Evolutionary conservation across 768 basidiomycete species (phyloP).

Genomic region (Mycena galericulata): DNA sequence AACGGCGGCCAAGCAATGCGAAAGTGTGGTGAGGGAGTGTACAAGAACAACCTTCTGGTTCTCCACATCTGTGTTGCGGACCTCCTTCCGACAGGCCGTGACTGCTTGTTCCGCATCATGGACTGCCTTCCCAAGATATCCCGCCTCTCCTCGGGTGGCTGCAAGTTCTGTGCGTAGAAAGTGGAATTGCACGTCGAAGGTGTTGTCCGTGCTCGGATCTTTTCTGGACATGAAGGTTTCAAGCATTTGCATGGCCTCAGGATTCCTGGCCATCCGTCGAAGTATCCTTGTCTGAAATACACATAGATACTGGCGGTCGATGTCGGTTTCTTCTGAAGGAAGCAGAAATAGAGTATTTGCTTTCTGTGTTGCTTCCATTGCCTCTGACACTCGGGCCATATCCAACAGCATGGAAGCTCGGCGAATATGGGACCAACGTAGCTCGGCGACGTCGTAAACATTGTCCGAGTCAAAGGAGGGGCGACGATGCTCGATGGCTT

Average conservation of each 20-base stretch:
- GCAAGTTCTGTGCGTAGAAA: not conserved
- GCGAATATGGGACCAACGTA: not conserved
- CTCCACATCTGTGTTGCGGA: not conserved
- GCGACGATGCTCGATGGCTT: not conserved
- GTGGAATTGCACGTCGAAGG: not conserved
- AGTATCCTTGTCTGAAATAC: not conserved
- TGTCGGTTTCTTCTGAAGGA: too few relatives aligned
- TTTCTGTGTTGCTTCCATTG: not conserved
- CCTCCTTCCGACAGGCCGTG: not conserved
- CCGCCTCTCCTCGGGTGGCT: not conserved
- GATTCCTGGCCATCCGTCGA: not conserved
- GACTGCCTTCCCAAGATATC: not conserved
- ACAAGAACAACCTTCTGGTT: not conserved
- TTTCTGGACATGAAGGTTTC: not conserved
- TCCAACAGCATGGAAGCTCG: not conserved
- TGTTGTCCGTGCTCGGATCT: too few relatives aligned
- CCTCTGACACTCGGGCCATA: not conserved
- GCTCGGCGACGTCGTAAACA: too few relatives aligned
- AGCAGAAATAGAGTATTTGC: not conserved
- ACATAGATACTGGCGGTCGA: not conserved
- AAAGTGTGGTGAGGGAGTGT: not conserved
- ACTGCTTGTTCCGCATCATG: not conserved
- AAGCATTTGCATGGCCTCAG: not conserved
- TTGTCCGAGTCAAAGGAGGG: not conserved
- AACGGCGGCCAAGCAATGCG: conserved; percentile 1